A percentile compares a stretch with the other conserved stretches of the same genome.
Conservation (phyloP, 345 rosid species). For the Bruguiera gymnorhiza region DNA sequence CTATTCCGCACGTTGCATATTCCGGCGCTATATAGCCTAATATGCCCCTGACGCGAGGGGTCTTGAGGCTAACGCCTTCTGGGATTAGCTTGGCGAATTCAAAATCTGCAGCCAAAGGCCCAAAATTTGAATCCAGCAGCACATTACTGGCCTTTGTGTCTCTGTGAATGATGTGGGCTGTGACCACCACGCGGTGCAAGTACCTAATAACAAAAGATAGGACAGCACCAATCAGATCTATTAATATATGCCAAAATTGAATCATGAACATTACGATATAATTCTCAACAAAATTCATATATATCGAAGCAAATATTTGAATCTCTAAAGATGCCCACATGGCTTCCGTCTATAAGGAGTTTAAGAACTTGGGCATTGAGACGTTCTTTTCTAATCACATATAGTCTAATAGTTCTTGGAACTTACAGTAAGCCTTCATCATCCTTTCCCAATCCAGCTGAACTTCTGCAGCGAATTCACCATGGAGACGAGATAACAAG, state of each 20-base stretch:
- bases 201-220: neutral
- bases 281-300: too few relatives aligned
- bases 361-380: too few relatives aligned
- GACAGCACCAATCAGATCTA: neutral
- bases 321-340: too few relatives aligned
- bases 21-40: conserved; percentile 82
- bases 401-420: neutral
- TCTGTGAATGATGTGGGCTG: conserved; percentile 49
- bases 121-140: conserved; percentile 63
- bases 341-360: too few relatives aligned
- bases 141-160: conserved; percentile 46
- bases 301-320: too few relatives aligned
- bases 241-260: too few relatives aligned
- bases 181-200: conserved; percentile 55
- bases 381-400: neutral
- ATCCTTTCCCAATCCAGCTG: conserved; percentile 9
- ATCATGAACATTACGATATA: too few relatives aligned
- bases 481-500: conserved; percentile 64
- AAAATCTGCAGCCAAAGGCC: conserved; percentile 82
- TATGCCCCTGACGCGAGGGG: conserved; percentile 67
- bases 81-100: conserved; percentile 84
- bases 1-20: conserved; percentile 80
- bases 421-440: conserved; percentile 60
- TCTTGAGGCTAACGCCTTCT: conserved; percentile 70
- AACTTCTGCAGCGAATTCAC: conserved; percentile 39